phyloP scores from a whole-genome alignment of 1,284 basidiomycete genomes.

The Trichosporon coremiiforme region DNA sequence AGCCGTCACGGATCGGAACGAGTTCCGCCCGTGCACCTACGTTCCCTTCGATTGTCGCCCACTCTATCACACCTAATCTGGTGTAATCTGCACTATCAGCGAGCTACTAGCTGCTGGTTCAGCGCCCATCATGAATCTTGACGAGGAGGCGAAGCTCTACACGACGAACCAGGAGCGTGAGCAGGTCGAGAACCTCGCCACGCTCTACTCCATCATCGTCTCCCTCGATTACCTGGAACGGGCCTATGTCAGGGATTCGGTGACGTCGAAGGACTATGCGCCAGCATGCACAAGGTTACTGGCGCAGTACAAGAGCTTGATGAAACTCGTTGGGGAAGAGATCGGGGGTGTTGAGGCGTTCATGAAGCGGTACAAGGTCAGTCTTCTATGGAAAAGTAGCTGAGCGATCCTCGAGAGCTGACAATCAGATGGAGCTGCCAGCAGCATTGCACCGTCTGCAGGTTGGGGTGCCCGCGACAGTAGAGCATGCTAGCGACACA shows the following conservation, averaged over 20 bases:
- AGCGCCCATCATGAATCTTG: conserved; percentile 59
- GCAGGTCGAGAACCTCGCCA: conserved; percentile 82
- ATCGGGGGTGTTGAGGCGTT: conserved; percentile 81
- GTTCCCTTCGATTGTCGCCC: neutral
- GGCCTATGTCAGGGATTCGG: conserved; percentile 90
- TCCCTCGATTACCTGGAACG: conserved; percentile 91
- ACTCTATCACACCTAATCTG: no score
- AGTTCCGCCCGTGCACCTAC: conserved; percentile 12
- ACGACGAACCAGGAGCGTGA: conserved; percentile 87
- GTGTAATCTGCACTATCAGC: neutral
- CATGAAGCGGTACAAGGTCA: conserved; percentile 83
- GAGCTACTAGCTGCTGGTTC: neutral
- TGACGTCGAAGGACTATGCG: conserved; percentile 91
- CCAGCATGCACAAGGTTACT: conserved; percentile 89
- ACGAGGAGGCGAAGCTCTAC: conserved; percentile 90
- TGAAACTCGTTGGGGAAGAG: conserved; percentile 85
- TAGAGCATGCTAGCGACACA: conserved; percentile 81
- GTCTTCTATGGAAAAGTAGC: no score
- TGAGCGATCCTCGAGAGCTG: no score
- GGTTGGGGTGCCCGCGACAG: conserved; percentile 93
- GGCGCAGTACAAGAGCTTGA: conserved; percentile 95
- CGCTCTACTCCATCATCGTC: conserved; percentile 87
- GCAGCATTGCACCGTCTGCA: conserved; percentile 86
- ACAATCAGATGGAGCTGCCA: conserved; percentile 82
- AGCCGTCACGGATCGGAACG: neutral